Base-by-base conservation (phyloP, 2,329 filamentous ascomycete genomes). In the Arthrobotrys megalospora region DNA sequence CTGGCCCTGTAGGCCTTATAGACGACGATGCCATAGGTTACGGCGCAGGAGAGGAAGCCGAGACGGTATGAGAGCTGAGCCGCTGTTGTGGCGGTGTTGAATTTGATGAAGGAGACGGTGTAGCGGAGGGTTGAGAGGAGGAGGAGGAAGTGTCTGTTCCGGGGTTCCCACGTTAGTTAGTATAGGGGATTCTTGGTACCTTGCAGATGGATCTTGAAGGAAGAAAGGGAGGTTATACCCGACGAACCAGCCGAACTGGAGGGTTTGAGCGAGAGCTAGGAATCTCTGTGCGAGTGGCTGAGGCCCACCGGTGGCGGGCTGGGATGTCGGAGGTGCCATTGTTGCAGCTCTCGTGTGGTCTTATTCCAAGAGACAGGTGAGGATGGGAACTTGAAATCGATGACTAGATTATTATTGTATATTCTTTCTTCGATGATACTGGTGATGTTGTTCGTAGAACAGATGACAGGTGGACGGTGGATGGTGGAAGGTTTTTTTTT, bases 21-120 rank as follows among this genome's bases (percentile, higher is more conserved):
- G 80, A 99, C 95, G 62, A 99, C 96, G 81, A 99, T 98, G 81
- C 96, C 95, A 85, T 99, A 99, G 10, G 96, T 98, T 62, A 90
- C 90, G 58, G 94, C 93, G 5, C 96, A 96, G 1, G 94, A 91
- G 82, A 97, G 81, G 85, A 99, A 99, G 73, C 94, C 93, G 68
- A 91, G 89, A 82, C 96, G 94, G 87, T 99, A 99, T 72, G 92
- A 92, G 85, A 96, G 91, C 81, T 89, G 88, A 58, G 95, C 94
- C 87, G 90, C 90, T 83, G 89, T 86, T 73, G 90, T 91, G 84
- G 92, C 92, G 85, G 90, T 94, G 88, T 97, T 96, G 88, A 98
- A 92, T 83, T 92, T 91, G 75, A 97, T 86, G 87, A 93, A 97
- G 60, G 94, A 96, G 80, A 98, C 85, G 80, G 88, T 86, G 85